Evolutionary conservation across 768 basidiomycete genomes (phyloP).

Genomic region (Pisolithus albus): DNA sequence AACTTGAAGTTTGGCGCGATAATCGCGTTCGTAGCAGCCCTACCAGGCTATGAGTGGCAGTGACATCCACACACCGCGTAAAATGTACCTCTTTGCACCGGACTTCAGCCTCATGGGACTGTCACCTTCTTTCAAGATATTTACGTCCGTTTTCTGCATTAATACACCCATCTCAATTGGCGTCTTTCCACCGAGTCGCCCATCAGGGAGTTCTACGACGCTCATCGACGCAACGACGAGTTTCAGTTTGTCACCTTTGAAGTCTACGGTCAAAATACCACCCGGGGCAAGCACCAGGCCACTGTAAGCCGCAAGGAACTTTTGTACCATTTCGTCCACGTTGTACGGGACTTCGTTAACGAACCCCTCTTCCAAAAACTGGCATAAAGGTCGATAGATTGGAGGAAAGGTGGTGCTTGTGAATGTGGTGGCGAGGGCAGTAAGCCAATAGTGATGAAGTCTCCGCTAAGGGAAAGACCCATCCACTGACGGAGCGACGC

Average conservation of each 20-base stretch:
- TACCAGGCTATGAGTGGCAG: conserved; percentile 24
- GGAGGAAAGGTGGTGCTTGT: conserved; percentile 56
- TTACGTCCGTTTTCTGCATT: conserved; percentile 90
- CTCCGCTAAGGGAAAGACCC: conserved; percentile 71
- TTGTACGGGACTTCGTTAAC: conserved; percentile 69
- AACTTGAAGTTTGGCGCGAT: conserved; percentile 98
- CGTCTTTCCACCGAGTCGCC: conserved; percentile 30
- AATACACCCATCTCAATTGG: conserved; percentile 57
- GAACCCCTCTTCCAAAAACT: conserved; percentile 49
- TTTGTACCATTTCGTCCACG: conserved; percentile 76
- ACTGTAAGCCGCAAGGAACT: conserved; percentile 69
- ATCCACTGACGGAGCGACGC: conserved; percentile 85
- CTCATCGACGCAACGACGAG: conserved; percentile 56
- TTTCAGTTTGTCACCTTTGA: conserved; percentile 77
- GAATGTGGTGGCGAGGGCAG: conserved; percentile 44
- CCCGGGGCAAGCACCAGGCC: conserved; percentile 64
- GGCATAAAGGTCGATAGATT: conserved; percentile 75
- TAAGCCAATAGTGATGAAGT: conserved; percentile 63
- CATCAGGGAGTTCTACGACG: conserved; percentile 54
- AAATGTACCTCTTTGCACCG: conserved; percentile 77
- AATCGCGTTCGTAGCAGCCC: conserved; percentile 89
- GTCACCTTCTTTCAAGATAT: conserved; percentile 75
- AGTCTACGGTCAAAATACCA: conserved; percentile 79
- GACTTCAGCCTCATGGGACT: conserved; percentile 87
- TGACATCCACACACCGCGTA: background rate